These are phyloP conservation scores for Gentiana straminea DNA, from an alignment of 257 asterid genomes.

Conservation along the genomic window DNA sequence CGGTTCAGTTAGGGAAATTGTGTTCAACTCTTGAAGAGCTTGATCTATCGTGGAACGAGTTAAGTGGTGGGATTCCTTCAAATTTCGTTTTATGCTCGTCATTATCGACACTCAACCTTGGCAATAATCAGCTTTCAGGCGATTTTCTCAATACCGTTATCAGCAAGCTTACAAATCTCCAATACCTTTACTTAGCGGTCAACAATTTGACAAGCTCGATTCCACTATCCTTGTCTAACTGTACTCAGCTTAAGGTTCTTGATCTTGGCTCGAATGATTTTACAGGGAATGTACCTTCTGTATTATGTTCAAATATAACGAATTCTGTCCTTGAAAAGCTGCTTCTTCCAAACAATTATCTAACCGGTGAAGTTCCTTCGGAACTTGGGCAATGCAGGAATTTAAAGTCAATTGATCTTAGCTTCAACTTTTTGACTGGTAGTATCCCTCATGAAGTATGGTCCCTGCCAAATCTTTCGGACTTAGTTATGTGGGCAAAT, in stretches of 20 bases:
- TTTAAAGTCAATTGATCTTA: slow-evolving; percentile 57
- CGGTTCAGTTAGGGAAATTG: slow-evolving; percentile 34
- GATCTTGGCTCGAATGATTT: slow-evolving; percentile 75
- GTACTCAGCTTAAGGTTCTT: slow-evolving; percentile 47
- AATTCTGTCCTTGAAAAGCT: slow-evolving; percentile 44
- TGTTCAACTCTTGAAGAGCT: slow-evolving; percentile 60
- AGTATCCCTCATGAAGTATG: slow-evolving; percentile 62
- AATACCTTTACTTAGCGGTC: slow-evolving; percentile 40
- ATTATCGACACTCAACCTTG: slow-evolving; percentile 46
- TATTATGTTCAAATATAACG: slow-evolving; percentile 36
- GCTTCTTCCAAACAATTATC: slow-evolving; percentile 50
- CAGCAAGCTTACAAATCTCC: slow-evolving; percentile 47
- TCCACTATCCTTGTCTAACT: slow-evolving; percentile 48
- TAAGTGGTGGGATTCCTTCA: slow-evolving; percentile 62
- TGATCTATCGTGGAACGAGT: slow-evolving; percentile 58
- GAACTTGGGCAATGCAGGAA: slow-evolving; percentile 52
- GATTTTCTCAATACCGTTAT: slow-evolving; percentile 54
- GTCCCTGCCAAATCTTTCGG: slow-evolving; percentile 57
- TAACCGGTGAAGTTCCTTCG: slow-evolving; percentile 56
- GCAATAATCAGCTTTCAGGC: slow-evolving; percentile 69
- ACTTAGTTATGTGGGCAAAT: slow-evolving; percentile 85
- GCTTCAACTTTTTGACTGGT: slow-evolving; percentile 60
- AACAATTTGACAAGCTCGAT: slow-evolving; percentile 66
- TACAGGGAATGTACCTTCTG: slow-evolving; percentile 58
- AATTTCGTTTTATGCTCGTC: slow-evolving; percentile 43